Base-by-base conservation (phyloP, 2,329 filamentous ascomycete species). In the Ambrosiella cleistominuta region DNA sequence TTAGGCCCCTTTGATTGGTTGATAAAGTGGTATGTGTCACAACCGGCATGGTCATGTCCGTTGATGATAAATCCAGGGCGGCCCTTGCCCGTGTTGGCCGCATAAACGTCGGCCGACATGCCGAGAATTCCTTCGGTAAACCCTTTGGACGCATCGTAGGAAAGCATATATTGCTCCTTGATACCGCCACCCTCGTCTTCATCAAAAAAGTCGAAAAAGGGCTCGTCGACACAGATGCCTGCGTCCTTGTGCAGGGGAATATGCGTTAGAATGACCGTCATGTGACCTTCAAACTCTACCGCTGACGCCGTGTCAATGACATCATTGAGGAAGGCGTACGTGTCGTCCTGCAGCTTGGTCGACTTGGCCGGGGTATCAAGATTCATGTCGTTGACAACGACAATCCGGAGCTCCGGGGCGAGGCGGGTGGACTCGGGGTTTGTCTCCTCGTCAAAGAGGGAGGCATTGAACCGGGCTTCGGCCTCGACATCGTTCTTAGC, bases 31-130 rank as follows among this genome's bases (percentile, higher is more conserved):
- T 85, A 85, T 7, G 84, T 85, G 69, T 97, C 89, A 67, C 93
- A 98, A 6, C 93, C 93, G 64, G 86, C 87, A 68, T 98, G 93
- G 66, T 98, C 93, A 67, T 98, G 93, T 0, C 93, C 93, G 54
- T 90, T 96, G 44, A 98, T 71, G 35, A 98, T 82, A 5, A 97
- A 71, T 0, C 91, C 90, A 7, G 74, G 77, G 13, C 88, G 75
- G 1, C 88, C 88, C 56, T 72, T 71, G 0, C 88, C 88, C 9
- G 70, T 67, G 0, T 74, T 81, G 0, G 80, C 73, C 0, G 79
- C 84, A 37, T 72, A 68, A 1, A 71, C 64, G 62, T 86, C 77
- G 5, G 78, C 80, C 65, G 75, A 86, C 70, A 93, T 81, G 9
- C 88, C 88, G 63, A 88, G 90, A 1, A 97, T 78, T 1, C 88